Base-by-base conservation (phyloP, 768 basidiomycete genomes). In the Podaxis sp. region DNA sequence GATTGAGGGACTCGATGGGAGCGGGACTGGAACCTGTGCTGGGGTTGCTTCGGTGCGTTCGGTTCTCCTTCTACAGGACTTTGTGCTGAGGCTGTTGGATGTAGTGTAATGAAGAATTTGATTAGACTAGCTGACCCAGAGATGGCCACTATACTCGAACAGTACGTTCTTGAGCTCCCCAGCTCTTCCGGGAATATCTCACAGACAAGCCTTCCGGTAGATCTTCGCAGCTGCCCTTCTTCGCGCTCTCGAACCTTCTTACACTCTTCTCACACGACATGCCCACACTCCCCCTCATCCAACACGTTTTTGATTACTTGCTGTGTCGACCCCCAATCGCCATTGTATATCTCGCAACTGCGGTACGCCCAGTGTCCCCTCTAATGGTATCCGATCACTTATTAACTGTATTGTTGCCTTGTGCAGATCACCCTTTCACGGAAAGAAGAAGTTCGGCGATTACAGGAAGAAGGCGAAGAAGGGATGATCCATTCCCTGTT, bases 231-330 rank as follows among this genome's bases (percentile, higher is more conserved):
- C 79, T 96, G 1, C 95, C 95, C 0, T 96, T 94, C 70, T 93
- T 90, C 71, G 92, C 95, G 0, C 83, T 98, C 17, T 92, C 94
- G 3, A 92, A 95, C 75, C 84, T 97, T 36, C 79, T 98, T 38
- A 96, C 95, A 0, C 82, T 96, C 33, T 95, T 98, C 76, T 87
- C 95, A 11, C 95, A 98, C 72, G 95, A 97, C 68, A 83, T 95
- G 61, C 93, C 95, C 7, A 92, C 91, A 2, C 82, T 96, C n/a
- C 84, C 89, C 4, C 86, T 95, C 42, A 90, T 95, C 28, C 95
- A 96, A 71, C 90, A 95, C 65, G 85, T 95, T 52, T 98, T 96
- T 73, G 95, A 98, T 74, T 98, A 88, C 70, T 75, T 97, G 9
- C 76, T 98, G 12, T 85, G 87, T 65, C 82, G 95, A 39, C 93